Evolutionary conservation across 305 asterid genomes (phyloP).

Genomic region (Fraxinus platypoda): DNA sequence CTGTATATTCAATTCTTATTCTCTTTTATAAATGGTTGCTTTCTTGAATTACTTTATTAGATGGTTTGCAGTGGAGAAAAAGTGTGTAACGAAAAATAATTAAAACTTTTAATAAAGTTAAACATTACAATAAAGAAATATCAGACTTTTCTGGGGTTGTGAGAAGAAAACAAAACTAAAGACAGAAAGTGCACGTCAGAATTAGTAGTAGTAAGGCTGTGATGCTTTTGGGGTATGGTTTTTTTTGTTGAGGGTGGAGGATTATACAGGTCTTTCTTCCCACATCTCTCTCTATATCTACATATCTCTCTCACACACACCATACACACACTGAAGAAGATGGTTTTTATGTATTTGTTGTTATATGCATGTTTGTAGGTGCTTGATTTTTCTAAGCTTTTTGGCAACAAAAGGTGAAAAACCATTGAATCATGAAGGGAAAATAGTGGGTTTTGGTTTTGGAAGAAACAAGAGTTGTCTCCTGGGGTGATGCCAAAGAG

Average conservation of each 20-base stretch:
- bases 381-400: background rate
- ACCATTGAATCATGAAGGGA: constrained; percentile 27
- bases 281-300: constrained; percentile 46
- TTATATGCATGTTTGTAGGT: background rate
- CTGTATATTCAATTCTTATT: constrained; percentile 39
- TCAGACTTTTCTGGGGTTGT: constrained; percentile 41
- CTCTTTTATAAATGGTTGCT: constrained; percentile 48
- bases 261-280: constrained; percentile 35
- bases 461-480: constrained; percentile 54
- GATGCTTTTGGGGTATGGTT: constrained; percentile 26
- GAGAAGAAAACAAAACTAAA: constrained; percentile 73
- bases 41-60: constrained; percentile 46
- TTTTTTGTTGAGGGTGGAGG: background rate
- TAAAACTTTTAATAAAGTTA: constrained; percentile 31
- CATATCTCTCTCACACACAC: background rate
- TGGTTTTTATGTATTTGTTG: background rate
- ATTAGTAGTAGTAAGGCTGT: constrained; percentile 54
- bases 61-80: constrained; percentile 33
- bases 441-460: constrained; percentile 16
- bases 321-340: background rate
- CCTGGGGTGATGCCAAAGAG: constrained; percentile 71
- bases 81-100: constrained; percentile 18
- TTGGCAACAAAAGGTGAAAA: constrained; percentile 15
- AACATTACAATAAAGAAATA: constrained; percentile 37
- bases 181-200: constrained; percentile 99